Base-by-base conservation (phyloP, 164 flowering plant genomes). In the Litsea cubeba region DNA sequence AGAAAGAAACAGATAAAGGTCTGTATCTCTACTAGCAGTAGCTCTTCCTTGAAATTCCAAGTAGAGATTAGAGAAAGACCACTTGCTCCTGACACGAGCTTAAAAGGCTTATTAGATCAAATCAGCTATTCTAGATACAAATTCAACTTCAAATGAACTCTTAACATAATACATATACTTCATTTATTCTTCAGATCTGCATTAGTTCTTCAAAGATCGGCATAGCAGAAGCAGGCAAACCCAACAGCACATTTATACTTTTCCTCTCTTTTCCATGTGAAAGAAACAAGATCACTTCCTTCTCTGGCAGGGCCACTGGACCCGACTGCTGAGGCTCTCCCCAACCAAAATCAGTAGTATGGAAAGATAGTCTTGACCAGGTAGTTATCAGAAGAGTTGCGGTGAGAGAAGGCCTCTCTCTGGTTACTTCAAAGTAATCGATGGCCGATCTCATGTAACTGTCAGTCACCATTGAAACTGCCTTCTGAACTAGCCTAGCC, bases 181-280 rank as follows among this genome's bases (percentile, higher is more conserved):
- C 32, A 7, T 46, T 49, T 50, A 18, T 14, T 63, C 26, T 58
- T 70, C 49, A 85, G n/a, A 83, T 73, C 77, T 86, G 70, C 88
- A 91, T 85, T 23, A 84, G 78, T 65, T 89, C 81, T 74, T 90
- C 83, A 49, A 91, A 95, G 57, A 75, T 80, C 50, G 86, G 76
- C 97, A 95, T 93, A 26, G 97, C 91, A 62, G 97, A 82, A 72
- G 85, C 88, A 0, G 99, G 99, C 85, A 95, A 81, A 12, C 98
- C 99, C 72, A 95, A 78, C 50, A 93, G 87, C 79, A 95, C 93
- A 76, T 90, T 90, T 63, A 91, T 83, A 80, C 89, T 87, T 73
- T 82, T 86, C 82, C 90, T 85, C 57, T 87, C 90, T 69, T 82
- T 79, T 6, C 94, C 94, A 81, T 88, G 88, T 26, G 97, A 85